Percentiles rank a stretch among this genome's conserved stretches.
These are phyloP conservation scores for Phyllostachys edulis DNA, from an alignment of 176 grass and related monocot species.

Conservation along the genomic window DNA sequence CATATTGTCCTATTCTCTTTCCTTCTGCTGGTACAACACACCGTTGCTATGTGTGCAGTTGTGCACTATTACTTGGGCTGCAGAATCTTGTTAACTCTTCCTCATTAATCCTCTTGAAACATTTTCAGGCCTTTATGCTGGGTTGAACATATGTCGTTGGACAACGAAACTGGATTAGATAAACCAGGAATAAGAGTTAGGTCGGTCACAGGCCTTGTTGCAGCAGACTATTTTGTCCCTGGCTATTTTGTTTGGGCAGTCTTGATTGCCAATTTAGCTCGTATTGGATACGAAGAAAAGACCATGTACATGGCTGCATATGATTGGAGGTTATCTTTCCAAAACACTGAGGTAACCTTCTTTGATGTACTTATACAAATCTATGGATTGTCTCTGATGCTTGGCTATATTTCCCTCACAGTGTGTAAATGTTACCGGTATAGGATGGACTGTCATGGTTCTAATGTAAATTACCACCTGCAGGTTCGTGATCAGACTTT, in stretches of 20 bases:
- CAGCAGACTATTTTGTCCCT: slow-evolving; percentile 99
- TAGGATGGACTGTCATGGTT: background rate
- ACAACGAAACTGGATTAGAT: slow-evolving; percentile 98
- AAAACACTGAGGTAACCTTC: slow-evolving; percentile 83
- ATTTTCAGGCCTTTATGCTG: slow-evolving; percentile 89
- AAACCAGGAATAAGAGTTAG: slow-evolving; percentile 88
- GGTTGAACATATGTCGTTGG: slow-evolving; percentile 97
- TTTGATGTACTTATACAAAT: slow-evolving; percentile 1
- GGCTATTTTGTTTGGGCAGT: slow-evolving; percentile 99
- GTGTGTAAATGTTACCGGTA: slow-evolving; percentile 12
- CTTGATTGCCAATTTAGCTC: slow-evolving; percentile 96
- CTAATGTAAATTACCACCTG: slow-evolving; percentile 19
- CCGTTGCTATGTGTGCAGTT: background rate
- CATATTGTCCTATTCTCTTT: slow-evolving; percentile 4
- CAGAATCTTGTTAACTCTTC: background rate
- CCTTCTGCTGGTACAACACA: slow-evolving; percentile 4
- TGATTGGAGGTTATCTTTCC: slow-evolving; percentile 99
- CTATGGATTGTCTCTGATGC: slow-evolving; percentile 1
- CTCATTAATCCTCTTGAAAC: slow-evolving; percentile 24
- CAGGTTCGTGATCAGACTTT: slow-evolving; percentile 91
- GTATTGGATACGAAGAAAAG: slow-evolving; percentile 98
- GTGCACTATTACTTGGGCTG: slow-evolving; percentile 6
- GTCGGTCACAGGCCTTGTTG: slow-evolving; percentile 85
- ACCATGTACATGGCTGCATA: slow-evolving; percentile 99
- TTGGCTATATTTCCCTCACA: background rate